Conservation (phyloP, 23 red algal species). For the Cyanidioschyzon merolae region DNA sequence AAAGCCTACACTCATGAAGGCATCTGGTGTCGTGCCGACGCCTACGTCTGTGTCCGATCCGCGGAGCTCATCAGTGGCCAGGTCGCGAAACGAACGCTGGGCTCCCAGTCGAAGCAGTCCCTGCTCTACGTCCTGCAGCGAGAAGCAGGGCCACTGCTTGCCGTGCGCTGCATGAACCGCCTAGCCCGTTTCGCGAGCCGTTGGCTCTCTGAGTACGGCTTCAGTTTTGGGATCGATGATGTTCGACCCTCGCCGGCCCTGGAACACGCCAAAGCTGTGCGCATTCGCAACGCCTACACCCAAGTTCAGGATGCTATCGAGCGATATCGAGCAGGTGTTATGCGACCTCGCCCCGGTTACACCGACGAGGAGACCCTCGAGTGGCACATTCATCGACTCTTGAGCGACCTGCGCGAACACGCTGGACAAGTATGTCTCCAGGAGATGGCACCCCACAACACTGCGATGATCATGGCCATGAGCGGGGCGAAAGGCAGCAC, state of each 20-base stretch:
- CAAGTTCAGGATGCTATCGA: constrained; percentile 51
- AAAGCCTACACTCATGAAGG: constrained; percentile 12
- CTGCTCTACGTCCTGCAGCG: constrained; percentile 70
- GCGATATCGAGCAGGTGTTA: constrained; percentile 29
- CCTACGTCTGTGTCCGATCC: constrained; percentile 64
- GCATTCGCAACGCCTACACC: constrained; percentile 32
- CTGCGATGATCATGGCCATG: constrained; percentile 78
- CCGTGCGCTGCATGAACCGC: constrained; percentile 69
- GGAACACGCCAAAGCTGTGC: constrained; percentile 26
- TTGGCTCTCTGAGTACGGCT: constrained; percentile 63
- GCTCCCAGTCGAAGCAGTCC: constrained; percentile 65
- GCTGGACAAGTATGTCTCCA: constrained; percentile 51
- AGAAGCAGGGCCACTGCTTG: constrained; percentile 45
- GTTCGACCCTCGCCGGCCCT: constrained; percentile 55
- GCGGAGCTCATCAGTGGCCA: constrained; percentile 82
- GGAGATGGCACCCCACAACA: constrained; percentile 46
- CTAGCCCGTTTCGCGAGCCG: constrained; percentile 65
- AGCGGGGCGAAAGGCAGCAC: constrained; percentile 86
- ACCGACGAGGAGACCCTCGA: constrained; percentile 78
- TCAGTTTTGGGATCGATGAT: constrained; percentile 88
- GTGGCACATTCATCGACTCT: constrained; percentile 48
- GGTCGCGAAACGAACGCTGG: constrained; percentile 70
- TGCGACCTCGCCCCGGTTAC: constrained; percentile 69
- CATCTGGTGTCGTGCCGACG: constrained; percentile 46
- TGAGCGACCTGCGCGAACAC: constrained; percentile 68